phyloP scores from a whole-genome alignment of 2,329 filamentous ascomycete species.

The Pseudogymnoascus sp. region DNA sequence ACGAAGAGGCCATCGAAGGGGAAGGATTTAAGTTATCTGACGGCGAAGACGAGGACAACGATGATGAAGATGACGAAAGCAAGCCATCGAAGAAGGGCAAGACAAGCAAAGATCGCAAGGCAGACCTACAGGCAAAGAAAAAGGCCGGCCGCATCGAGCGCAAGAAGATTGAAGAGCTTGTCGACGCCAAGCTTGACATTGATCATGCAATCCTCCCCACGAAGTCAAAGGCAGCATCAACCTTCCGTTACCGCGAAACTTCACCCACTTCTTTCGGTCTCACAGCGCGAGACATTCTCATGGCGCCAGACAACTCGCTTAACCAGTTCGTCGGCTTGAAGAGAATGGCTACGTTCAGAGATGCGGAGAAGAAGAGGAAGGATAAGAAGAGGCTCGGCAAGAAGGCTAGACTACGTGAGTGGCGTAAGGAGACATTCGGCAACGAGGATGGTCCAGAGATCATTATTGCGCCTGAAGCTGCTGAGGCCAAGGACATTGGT shows the following conservation, averaged over 20 bases:
- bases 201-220: slow-evolving; percentile 55
- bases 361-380: slow-evolving; percentile 78
- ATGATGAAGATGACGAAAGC: slow-evolving; percentile 37
- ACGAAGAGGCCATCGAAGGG: slow-evolving; percentile 35
- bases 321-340: slow-evolving; percentile 92
- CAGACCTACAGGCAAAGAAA: slow-evolving; percentile 51
- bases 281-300: slow-evolving; percentile 80
- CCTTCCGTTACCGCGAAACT: slow-evolving; percentile 91
- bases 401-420: slow-evolving; percentile 83
- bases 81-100: slow-evolving; percentile 49
- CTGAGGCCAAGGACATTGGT: slow-evolving; percentile 20
- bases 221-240: slow-evolving; percentile 42
- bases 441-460: slow-evolving; percentile 35
- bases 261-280: slow-evolving; percentile 86
- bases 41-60: slow-evolving; percentile 29
- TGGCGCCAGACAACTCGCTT: slow-evolving; percentile 76
- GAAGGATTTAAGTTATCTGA: slow-evolving; percentile 47
- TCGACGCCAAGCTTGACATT: slow-evolving; percentile 74
- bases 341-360: slow-evolving; percentile 86
- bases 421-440: slow-evolving; percentile 63
- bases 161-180: slow-evolving; percentile 74
- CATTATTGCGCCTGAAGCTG: slow-evolving; percentile 18
- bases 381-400: slow-evolving; percentile 87
- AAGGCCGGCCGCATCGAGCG: slow-evolving; percentile 74
- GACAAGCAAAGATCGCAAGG: slow-evolving; percentile 53